A percentile compares a stretch with the other conserved stretches of the same genome.
These are phyloP conservation scores for Solanum pimpinellifolium DNA, from an alignment of 257 asterid genomes.

Conservation along the genomic window DNA sequence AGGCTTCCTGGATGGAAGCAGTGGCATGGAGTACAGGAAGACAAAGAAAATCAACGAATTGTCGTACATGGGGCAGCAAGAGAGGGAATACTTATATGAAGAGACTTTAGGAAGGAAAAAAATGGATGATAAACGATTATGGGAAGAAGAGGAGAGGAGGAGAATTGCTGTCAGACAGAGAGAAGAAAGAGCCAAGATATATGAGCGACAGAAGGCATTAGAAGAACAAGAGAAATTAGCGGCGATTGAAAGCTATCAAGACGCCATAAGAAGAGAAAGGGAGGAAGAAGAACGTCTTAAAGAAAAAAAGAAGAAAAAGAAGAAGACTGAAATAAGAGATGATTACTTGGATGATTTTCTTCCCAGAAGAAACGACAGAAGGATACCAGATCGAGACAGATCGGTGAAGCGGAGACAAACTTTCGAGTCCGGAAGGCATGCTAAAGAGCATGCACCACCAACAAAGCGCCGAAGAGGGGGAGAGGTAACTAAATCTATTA, in stretches of 20 bases:
- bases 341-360: conserved; percentile 62
- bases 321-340: conserved; percentile 46
- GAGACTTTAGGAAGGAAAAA: conserved; percentile 50
- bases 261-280: conserved; percentile 69
- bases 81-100: conserved; percentile 29
- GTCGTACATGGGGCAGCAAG: conserved; percentile 52
- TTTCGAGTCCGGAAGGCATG: conserved; percentile 37
- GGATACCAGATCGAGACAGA: conserved; percentile 63
- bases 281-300: conserved; percentile 80
- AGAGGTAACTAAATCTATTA: conserved; percentile 41
- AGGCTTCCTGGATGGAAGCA: conserved; percentile 79
- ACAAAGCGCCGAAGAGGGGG: conserved; percentile 87
- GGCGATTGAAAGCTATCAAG: conserved; percentile 56
- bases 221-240: conserved; percentile 59
- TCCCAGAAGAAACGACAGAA: conserved; percentile 62
- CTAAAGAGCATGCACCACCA: conserved; percentile 46
- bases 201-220: conserved; percentile 37
- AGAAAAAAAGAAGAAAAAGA: conserved; percentile 72
- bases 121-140: conserved; percentile 44
- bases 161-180: conserved; percentile 40
- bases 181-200: conserved; percentile 44
- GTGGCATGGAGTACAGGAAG: conserved; percentile 60
- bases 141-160: conserved; percentile 55
- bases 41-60: conserved; percentile 71
- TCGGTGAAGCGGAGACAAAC: conserved; percentile 40